phyloP scores from a whole-genome alignment of 2,329 filamentous ascomycete genomes.

The Trichophyton rubrum region DNA sequence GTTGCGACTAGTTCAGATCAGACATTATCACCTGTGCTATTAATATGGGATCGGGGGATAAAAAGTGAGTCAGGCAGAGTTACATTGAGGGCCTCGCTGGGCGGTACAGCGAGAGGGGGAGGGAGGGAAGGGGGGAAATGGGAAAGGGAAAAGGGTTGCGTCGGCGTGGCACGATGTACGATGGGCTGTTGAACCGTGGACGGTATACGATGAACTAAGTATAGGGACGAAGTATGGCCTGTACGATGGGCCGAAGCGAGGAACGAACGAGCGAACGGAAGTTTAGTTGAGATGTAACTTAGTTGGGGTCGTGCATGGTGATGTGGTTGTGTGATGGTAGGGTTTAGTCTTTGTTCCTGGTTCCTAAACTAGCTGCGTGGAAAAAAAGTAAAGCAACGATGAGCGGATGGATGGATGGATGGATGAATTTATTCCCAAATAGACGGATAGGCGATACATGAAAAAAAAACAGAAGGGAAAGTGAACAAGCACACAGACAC shows the following conservation, averaged over 20 bases:
- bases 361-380: neutral
- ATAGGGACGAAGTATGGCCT: no score
- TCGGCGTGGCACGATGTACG: conserved; percentile 2
- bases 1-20: neutral
- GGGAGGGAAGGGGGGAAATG: neutral
- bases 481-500: no score
- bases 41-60: neutral
- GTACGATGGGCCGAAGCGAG: neutral
- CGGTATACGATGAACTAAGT: no score
- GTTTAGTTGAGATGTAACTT: neutral
- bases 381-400: no score
- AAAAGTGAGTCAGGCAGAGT: neutral
- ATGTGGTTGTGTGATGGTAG: neutral
- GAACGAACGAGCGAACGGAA: neutral
- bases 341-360: neutral
- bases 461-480: neutral
- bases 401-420: neutral
- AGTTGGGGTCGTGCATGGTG: neutral
- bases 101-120: neutral
- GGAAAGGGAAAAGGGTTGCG: neutral
- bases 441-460: neutral
- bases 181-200: no score
- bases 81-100: neutral
- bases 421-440: neutral
- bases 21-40: neutral